Conservation (phyloP, 2,329 filamentous ascomycete genomes). For the Zasmidium citrigriseum region DNA sequence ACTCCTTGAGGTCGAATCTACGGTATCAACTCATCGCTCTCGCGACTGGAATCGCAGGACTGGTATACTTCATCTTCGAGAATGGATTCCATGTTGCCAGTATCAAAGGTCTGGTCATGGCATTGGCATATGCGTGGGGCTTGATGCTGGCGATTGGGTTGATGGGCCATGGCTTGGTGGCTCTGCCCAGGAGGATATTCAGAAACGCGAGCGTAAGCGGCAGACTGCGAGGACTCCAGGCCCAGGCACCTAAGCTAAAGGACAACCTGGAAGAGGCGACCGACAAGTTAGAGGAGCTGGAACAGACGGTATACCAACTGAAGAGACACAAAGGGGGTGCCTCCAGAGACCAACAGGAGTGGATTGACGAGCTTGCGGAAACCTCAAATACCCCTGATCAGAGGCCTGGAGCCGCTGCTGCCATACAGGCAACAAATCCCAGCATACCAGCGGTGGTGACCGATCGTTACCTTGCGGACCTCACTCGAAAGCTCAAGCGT, state of each 20-base stretch:
- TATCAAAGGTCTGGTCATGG: slow-evolving; percentile 86
- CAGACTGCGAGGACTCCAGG: slow-evolving; percentile 73
- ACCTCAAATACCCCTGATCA: slow-evolving; percentile 68
- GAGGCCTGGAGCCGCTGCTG: slow-evolving; percentile 43
- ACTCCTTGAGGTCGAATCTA: slow-evolving; percentile 84
- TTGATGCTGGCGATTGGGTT: slow-evolving; percentile 89
- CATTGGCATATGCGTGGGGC: slow-evolving; percentile 91
- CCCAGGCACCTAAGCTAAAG: slow-evolving; percentile 75
- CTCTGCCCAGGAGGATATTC: slow-evolving; percentile 80
- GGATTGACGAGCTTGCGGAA: slow-evolving; percentile 93
- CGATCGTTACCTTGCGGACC: slow-evolving; percentile 85
- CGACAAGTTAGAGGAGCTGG: slow-evolving; percentile 75
- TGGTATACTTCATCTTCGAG: slow-evolving; percentile 80
- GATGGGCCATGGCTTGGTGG: slow-evolving; percentile 95
- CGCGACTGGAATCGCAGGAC: slow-evolving; percentile 66
- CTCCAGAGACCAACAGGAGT: slow-evolving; percentile 76
- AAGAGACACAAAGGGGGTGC: slow-evolving; percentile 78
- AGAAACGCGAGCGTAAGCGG: slow-evolving; percentile 76
- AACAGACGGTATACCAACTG: slow-evolving; percentile 77
- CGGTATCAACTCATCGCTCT: slow-evolving; percentile 85
- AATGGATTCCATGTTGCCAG: slow-evolving; percentile 72
- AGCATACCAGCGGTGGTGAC: slow-evolving; percentile 76
- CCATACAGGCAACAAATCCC: slow-evolving; percentile 31
- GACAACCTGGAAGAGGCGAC: slow-evolving; percentile 87
- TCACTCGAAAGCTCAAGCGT: slow-evolving; percentile 78